phyloP scores from a whole-genome alignment of 257 asterid species.

The Solanum lycopersicoides region DNA sequence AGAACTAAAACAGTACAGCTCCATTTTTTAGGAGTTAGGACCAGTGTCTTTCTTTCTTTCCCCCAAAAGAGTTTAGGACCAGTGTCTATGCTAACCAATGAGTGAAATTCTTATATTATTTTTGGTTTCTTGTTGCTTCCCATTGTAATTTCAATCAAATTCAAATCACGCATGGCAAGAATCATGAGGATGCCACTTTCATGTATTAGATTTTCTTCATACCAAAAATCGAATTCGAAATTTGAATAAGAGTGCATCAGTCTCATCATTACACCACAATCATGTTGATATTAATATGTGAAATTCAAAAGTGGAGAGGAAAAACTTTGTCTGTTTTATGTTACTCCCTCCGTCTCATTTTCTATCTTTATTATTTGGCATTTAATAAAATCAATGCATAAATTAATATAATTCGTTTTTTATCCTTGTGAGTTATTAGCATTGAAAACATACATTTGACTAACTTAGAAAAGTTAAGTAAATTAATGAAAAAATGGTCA shows the following conservation, averaged over 20 bases:
- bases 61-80: not conserved
- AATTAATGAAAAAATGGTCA: too few relatives aligned
- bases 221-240: too few relatives aligned
- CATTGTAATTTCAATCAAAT: too few relatives aligned
- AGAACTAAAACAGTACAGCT: not conserved
- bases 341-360: too few relatives aligned
- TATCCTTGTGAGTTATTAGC: too few relatives aligned
- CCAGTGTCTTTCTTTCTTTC: not conserved
- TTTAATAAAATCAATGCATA: too few relatives aligned
- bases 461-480: too few relatives aligned
- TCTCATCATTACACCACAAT: fast-evolving
- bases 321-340: not conserved
- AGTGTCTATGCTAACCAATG: not conserved
- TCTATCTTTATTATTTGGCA: too few relatives aligned
- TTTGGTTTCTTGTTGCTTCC: fast-evolving
- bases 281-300: not conserved
- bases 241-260: fast-evolving
- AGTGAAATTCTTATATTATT: not conserved
- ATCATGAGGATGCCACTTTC: fast-evolving
- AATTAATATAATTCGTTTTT: too few relatives aligned
- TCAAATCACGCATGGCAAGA: fast-evolving
- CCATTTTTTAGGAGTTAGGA: not conserved
- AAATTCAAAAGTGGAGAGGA: not conserved
- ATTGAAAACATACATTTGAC: too few relatives aligned
- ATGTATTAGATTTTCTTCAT: too few relatives aligned